These are phyloP conservation scores for Fomitopsis pinicola DNA, from an alignment of 1,284 basidiomycete genomes.

Conservation along the genomic window DNA sequence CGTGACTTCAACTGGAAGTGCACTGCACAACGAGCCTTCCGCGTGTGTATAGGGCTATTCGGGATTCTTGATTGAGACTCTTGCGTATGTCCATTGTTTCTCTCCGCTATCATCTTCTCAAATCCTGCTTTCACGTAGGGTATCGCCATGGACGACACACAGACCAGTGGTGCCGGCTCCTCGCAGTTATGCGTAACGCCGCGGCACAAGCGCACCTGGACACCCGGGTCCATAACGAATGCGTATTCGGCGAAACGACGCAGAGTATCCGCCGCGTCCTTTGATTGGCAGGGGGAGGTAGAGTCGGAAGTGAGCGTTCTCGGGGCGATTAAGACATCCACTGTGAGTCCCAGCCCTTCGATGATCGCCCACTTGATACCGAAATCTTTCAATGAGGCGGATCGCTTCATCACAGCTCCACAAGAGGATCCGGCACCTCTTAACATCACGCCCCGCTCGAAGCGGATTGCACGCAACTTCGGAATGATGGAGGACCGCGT, in stretches of 20 bases:
- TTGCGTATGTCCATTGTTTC: too few relatives aligned
- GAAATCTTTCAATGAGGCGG: conserved; percentile 32
- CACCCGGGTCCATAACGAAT: conserved; percentile 28
- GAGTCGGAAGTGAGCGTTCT: conserved; percentile 11
- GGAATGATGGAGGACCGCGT: conserved; percentile 43
- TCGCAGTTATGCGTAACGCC: conserved; percentile 13
- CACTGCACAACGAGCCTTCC: too few relatives aligned
- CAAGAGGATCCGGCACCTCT: conserved; percentile 36
- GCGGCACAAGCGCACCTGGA: conserved; percentile 23
- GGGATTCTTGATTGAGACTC: too few relatives aligned
- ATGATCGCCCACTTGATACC: not conserved
- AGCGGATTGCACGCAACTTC: conserved; percentile 43
- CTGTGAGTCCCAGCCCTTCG: conserved; percentile 2
- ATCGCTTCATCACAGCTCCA: conserved; percentile 41
- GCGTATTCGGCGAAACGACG: conserved; percentile 31
- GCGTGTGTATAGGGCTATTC: too few relatives aligned
- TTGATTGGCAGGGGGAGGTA: conserved; percentile 15
- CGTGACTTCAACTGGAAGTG: too few relatives aligned
- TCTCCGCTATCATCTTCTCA: not conserved
- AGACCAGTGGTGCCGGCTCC: not conserved
- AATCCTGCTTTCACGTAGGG: not conserved
- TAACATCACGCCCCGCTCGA: conserved; percentile 42
- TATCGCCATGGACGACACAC: not conserved
- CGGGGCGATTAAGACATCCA: conserved; percentile 4
- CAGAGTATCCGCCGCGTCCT: conserved; percentile 25